Conservation (phyloP, 2,329 filamentous ascomycete species). For the Stemphylium lycopersici region DNA sequence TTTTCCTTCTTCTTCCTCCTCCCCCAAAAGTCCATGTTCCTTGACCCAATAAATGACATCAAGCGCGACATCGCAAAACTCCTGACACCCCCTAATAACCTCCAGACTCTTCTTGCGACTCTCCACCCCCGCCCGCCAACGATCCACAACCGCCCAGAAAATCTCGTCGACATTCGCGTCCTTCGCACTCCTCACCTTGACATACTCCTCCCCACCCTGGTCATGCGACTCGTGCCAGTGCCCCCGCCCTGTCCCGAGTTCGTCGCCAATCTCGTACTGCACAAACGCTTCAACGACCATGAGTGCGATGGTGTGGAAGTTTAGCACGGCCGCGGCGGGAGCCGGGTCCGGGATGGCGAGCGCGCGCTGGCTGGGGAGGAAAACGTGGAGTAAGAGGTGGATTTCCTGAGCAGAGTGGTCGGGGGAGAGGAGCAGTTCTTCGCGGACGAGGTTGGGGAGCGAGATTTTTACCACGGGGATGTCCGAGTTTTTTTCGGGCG, state of each 20-base stretch:
- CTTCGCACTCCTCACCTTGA: conserved; percentile 7
- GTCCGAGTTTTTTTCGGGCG: conserved; percentile 12
- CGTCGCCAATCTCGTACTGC: conserved; percentile 35
- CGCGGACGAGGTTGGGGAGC: conserved; percentile 46
- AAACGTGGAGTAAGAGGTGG: conserved; percentile 35
- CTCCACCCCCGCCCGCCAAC: conserved; percentile 37
- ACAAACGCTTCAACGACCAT: conserved; percentile 40
- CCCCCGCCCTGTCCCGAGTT: conserved; percentile 18
- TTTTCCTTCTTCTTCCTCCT: conserved; percentile 19
- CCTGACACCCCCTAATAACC: conserved; percentile 37
- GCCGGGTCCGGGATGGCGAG: conserved; percentile 23
- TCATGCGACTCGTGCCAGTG: conserved; percentile 15
- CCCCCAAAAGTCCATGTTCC: conserved; percentile 29
- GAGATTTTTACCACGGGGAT: conserved; percentile 40
- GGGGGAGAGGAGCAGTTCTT: conserved; percentile 35
- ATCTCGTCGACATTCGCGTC: conserved; percentile 36
- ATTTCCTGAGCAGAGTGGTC: conserved; percentile 35
- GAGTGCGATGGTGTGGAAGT: conserved; percentile 43
- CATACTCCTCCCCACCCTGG: conserved; percentile 7
- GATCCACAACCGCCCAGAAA: conserved; percentile 41
- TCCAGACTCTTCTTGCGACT: conserved; percentile 19
- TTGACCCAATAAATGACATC: conserved; percentile 41
- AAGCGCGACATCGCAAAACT: conserved; percentile 42
- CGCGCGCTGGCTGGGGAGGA: conserved; percentile 34
- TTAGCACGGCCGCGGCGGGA: conserved; percentile 33